Evolutionary conservation across 176 grass and related monocot genomes (phyloP), one percentile per base, ranked within the genome.

Genomic region (Secale cereale): DNA sequence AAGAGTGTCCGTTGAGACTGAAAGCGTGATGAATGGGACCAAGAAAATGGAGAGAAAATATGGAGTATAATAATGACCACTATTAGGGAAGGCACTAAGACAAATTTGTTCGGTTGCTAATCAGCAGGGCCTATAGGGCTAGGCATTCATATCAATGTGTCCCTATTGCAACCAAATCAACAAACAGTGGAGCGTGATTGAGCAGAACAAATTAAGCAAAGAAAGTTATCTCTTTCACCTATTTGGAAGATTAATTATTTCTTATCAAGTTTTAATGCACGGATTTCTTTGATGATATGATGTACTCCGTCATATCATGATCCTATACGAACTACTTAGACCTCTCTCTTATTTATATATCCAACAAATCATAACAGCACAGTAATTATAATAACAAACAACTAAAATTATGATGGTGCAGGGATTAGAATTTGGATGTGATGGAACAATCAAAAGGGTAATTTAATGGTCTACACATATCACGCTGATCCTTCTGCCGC

Each of bases 381-480:
- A 75, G 15, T 73, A 74, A 11, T 43, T 78, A 37, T 65, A 84
- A 63, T 81, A 71, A 72, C 41, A 78, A 59, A 13, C 29, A 74
- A 69, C 46, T 76, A 91, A 87, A 61, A 76, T 68, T 70, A 76
- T 76, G 30, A 75, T 74, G 40, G 7, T 77, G 75, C 25, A 32
- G 27, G 22, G 89, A 91, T 87, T 84, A 91, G 89, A 91, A 84
- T 69, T 83, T 82, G 59, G 82, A 80, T 39, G 29, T 36, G 60
- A 69, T 46, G 85, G 28, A 87, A 85, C 80, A 87, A 89, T 79
- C 59, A 87, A 66, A 88, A 88, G 50, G 59, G 81, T 59, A 76
- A 86, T 73, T 86, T 86, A 86, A 74, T 76, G 59, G 46, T 90
- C 77, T 87, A 87, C 81, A 94, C 81, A 86, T 92, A 79, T 90